Percentiles rank a stretch among this genome's conserved stretches.
Conservation (phyloP, 75 land plant genomes). For the Azolla pinnata region DNA sequence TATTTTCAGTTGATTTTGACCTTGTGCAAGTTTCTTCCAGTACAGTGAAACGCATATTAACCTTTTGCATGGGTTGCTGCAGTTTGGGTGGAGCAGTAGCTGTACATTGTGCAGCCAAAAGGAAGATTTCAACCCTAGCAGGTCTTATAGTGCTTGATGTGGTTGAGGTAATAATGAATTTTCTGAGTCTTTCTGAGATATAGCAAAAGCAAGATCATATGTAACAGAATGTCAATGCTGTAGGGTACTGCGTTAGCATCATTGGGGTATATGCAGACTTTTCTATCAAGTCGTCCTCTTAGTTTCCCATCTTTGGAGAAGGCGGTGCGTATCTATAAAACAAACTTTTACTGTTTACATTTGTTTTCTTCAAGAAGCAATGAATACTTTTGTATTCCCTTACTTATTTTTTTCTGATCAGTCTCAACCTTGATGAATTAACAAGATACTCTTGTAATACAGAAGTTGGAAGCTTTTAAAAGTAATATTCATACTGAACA, state of each 20-base stretch:
- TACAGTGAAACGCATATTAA: background rate
- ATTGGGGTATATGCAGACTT: conserved; percentile 83
- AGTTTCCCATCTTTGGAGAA: conserved; percentile 68
- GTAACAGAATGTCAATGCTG: conserved; percentile 5
- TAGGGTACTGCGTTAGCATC: conserved; percentile 98
- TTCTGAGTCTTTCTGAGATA: conserved; percentile 2
- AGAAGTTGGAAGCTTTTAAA: too few relatives aligned
- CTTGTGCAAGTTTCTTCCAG: background rate
- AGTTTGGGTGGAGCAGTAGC: conserved; percentile 99
- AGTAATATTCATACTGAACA: too few relatives aligned
- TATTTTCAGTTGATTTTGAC: too few relatives aligned
- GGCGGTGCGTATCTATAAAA: conserved; percentile 65
- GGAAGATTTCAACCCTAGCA: conserved; percentile 39
- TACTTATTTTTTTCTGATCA: too few relatives aligned
- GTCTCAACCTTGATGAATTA: too few relatives aligned
- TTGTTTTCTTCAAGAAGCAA: too few relatives aligned
- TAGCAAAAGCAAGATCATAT: too few relatives aligned
- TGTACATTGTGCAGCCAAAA: conserved; percentile 78
- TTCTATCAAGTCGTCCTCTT: conserved; percentile 69
- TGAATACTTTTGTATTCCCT: too few relatives aligned
- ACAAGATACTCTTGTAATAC: too few relatives aligned
- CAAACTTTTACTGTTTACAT: too few relatives aligned
- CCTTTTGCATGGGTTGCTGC: conserved; percentile 12
- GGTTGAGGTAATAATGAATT: conserved; percentile 80
- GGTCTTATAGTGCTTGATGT: conserved; percentile 90